phyloP scores from a whole-genome alignment of 163 green algal species.

The Scenedesmus sp. region DNA sequence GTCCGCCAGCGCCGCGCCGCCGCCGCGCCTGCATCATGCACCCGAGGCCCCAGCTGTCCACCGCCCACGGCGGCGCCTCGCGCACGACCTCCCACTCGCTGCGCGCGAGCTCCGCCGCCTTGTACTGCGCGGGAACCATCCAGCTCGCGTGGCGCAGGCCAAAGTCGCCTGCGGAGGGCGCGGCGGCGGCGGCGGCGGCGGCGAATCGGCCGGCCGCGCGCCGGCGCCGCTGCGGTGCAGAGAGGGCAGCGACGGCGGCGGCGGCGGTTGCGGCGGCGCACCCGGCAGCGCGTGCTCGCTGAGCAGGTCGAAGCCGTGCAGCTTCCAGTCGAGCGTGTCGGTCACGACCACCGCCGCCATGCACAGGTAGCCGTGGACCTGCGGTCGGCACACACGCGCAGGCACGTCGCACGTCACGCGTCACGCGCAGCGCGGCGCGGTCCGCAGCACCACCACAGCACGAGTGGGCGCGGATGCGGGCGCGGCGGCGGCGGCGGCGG shows the following conservation, averaged over 20 bases:
- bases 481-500: neutral
- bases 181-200: too few relatives aligned
- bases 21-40: slow-evolving; percentile 96
- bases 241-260: too few relatives aligned
- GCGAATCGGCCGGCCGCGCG: too few relatives aligned
- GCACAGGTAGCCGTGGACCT: slow-evolving; percentile 95
- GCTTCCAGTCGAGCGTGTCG: slow-evolving; percentile 93
- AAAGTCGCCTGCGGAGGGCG: slow-evolving; percentile 51
- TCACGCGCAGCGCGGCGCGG: too few relatives aligned
- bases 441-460: slow-evolving; percentile 2
- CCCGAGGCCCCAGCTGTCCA: slow-evolving; percentile 98
- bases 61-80: slow-evolving; percentile 84
- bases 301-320: slow-evolving; percentile 94
- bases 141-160: slow-evolving; percentile 66
- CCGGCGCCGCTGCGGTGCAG: too few relatives aligned
- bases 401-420: too few relatives aligned
- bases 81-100: slow-evolving; percentile 82
- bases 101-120: slow-evolving; percentile 83
- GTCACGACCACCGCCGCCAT: slow-evolving; percentile 91
- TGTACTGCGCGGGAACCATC: slow-evolving; percentile 89
- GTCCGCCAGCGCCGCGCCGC: slow-evolving; percentile 17
- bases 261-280: too few relatives aligned
- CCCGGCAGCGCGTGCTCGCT: slow-evolving; percentile 71
- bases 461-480: neutral
- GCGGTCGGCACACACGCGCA: neutral